These are phyloP conservation scores for Raddia guianensis DNA, from an alignment of 176 grass and related monocot genomes.

Conservation along the genomic window DNA sequence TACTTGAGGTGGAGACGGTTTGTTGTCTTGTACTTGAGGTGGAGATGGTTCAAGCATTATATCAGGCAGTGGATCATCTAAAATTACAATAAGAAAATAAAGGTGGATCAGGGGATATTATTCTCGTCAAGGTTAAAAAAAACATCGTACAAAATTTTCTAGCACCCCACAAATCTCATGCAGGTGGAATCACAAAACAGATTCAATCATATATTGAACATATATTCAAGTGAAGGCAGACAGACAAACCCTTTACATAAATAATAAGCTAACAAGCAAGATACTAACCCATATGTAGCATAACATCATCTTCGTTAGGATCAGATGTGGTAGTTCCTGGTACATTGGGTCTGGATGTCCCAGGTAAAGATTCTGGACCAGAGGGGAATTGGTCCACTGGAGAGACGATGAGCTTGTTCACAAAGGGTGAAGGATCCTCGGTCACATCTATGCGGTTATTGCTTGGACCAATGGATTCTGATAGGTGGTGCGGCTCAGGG, in stretches of 20 bases:
- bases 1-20: conserved; percentile 65
- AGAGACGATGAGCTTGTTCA: conserved; percentile 44
- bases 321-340: background rate
- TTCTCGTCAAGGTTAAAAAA: conserved; percentile 6
- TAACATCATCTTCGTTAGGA: conserved; percentile 16
- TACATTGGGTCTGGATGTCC: conserved; percentile 33
- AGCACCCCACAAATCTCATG: background rate
- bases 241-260: conserved; percentile 9
- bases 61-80: conserved; percentile 29
- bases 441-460: conserved; percentile 36
- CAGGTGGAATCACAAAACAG: background rate
- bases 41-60: conserved; percentile 64
- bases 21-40: conserved; percentile 51
- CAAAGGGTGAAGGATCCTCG: conserved; percentile 36
- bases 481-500: conserved; percentile 24
- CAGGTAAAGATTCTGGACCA: conserved; percentile 42
- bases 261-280: conserved; percentile 32
- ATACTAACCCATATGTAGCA: conserved; percentile 42
- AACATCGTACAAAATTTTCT: background rate
- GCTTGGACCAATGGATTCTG: conserved; percentile 34
- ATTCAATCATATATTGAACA: background rate
- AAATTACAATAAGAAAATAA: conserved; percentile 20
- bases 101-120: conserved; percentile 5
- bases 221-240: conserved; percentile 3
- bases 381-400: conserved; percentile 16